Conservation (phyloP, 2,329 filamentous ascomycete genomes). For the Anthostomella pinea region DNA sequence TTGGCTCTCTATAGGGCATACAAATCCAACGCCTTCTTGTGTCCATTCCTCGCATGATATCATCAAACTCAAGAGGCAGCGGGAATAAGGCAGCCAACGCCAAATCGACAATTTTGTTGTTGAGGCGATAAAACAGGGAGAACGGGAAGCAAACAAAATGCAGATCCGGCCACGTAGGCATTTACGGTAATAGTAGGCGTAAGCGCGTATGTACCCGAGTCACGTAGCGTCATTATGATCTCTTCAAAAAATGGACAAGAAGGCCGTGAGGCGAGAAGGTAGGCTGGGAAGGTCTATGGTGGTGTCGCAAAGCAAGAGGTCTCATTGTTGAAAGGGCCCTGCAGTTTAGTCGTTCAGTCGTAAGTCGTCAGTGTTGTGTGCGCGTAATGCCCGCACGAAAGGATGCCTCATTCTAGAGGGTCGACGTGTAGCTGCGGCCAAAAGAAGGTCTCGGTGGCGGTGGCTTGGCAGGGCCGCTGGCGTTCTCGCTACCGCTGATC, state of each 20-base stretch:
- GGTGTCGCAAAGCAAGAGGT: constrained; percentile 8
- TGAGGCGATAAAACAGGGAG: too few species aligned
- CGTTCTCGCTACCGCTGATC: constrained; percentile 55
- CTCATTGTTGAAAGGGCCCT: constrained; percentile 3
- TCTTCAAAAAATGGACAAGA: constrained; percentile 30
- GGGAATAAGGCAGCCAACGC: too few species aligned
- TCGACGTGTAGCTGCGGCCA: constrained; percentile 37
- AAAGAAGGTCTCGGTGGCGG: constrained; percentile 34
- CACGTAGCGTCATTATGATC: constrained; percentile 26
- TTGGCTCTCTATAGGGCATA: too few species aligned
- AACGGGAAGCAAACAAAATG: constrained; percentile 11
- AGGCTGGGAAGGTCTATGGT: constrained; percentile 19
- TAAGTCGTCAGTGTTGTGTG: constrained; percentile 10
- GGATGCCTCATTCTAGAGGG: constrained; percentile 28
- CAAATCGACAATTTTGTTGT: too few species aligned
- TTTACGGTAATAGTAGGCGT: constrained; percentile 10
- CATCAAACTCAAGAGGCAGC: too few species aligned
- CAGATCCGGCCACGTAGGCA: too few species aligned
- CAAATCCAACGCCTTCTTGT: too few species aligned
- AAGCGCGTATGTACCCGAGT: constrained; percentile 23
- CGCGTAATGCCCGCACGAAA: constrained; percentile 2
- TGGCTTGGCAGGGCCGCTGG: constrained; percentile 26
- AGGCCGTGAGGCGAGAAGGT: constrained; percentile 30
- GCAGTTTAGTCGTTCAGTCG: constrained; percentile 18
- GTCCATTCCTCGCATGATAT: too few species aligned